Percentiles rank a stretch among this genome's conserved stretches.
phyloP scores from a whole-genome alignment of 805 yeast species.

The Grigorovia yakushimaensis region DNA sequence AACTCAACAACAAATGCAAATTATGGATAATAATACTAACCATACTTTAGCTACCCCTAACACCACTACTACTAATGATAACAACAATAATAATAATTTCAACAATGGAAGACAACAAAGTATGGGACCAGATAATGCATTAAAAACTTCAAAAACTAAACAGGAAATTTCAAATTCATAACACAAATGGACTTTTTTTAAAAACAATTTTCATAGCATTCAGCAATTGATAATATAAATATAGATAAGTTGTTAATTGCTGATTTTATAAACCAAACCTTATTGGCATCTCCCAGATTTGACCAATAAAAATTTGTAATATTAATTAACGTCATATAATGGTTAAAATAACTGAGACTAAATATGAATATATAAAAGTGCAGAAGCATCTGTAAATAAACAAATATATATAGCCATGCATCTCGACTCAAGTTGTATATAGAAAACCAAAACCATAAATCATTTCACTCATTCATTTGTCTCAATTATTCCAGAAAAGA shows the following conservation, averaged over 20 bases:
- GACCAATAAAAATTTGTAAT: background rate
- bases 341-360: background rate
- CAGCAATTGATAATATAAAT: background rate
- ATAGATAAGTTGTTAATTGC: background rate
- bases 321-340: background rate
- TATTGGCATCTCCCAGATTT: background rate
- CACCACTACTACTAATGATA: constrained; percentile 2
- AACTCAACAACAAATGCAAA: constrained; percentile 11
- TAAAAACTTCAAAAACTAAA: background rate
- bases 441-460: too few relatives aligned
- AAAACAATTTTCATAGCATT: background rate
- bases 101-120: background rate
- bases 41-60: constrained; percentile 1
- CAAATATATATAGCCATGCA: background rate
- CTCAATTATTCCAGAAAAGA: too few relatives aligned
- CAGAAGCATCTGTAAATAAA: too few relatives aligned
- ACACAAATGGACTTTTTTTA: background rate
- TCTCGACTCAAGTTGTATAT: too few relatives aligned
- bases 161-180: background rate
- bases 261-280: background rate
- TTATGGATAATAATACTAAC: background rate
- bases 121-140: background rate
- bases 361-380: too few relatives aligned
- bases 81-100: background rate
- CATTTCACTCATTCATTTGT: too few relatives aligned